These are phyloP conservation scores for Vigna hirtella DNA, from an alignment of 306 rosid species.

Conservation along the genomic window DNA sequence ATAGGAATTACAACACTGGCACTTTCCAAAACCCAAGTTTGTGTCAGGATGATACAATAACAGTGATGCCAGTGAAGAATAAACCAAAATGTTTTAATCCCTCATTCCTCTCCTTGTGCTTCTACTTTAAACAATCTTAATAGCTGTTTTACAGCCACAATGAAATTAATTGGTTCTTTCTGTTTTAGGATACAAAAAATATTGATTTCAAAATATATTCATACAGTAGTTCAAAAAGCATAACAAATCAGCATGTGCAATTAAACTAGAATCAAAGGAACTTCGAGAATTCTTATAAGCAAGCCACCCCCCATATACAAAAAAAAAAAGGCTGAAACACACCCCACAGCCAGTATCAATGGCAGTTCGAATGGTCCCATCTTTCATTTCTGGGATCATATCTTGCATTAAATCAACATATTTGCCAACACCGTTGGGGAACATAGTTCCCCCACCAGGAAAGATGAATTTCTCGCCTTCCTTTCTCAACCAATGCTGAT, in stretches of 20 bases:
- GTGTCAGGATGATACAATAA: background rate
- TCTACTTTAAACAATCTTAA: background rate
- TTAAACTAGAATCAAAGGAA: constrained; percentile 11
- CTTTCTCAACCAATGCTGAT: constrained; percentile 93
- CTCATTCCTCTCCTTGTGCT: background rate
- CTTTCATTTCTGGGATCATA: constrained; percentile 93
- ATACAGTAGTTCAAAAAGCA: background rate
- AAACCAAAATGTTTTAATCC: background rate
- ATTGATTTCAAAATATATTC: background rate
- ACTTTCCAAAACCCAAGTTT: constrained; percentile 5
- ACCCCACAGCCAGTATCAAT: constrained; percentile 99
- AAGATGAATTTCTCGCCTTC: constrained; percentile 94
- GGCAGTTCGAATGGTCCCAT: constrained; percentile 92
- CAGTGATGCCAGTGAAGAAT: background rate
- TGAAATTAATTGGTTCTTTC: background rate
- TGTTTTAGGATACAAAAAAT: background rate
- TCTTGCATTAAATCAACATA: constrained; percentile 88
- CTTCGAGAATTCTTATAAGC: constrained; percentile 1
- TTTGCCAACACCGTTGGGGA: constrained; percentile 88
- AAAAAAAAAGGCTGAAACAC: constrained; percentile 27
- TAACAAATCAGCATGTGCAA: background rate
- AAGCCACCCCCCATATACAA: background rate
- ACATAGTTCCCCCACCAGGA: constrained; percentile 99
- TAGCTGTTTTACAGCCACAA: background rate
- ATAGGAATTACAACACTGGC: background rate